These are phyloP conservation scores for Pleurotus eryngii DNA, from an alignment of 768 basidiomycete genomes.

Conservation along the genomic window DNA sequence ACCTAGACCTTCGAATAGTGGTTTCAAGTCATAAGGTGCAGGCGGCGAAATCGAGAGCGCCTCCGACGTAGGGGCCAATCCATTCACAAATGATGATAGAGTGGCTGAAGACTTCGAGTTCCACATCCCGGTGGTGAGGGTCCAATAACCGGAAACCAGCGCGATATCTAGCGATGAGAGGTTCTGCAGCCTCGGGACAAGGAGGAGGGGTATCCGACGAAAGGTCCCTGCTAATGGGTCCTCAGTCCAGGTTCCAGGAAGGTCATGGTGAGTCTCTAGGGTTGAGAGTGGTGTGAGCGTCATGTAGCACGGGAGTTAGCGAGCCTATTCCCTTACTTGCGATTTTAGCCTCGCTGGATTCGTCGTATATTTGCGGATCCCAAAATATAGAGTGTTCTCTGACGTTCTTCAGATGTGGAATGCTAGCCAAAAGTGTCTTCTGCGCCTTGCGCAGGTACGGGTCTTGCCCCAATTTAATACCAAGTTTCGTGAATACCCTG, in stretches of 20 bases:
- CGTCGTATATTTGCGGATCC: neutral
- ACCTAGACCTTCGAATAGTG: neutral
- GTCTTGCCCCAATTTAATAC: neutral
- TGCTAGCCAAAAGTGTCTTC: neutral
- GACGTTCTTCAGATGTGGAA: conserved; percentile 2
- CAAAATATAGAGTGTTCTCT: neutral
- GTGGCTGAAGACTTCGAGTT: neutral
- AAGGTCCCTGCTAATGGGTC: neutral
- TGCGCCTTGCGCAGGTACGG: neutral
- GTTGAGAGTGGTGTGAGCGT: neutral
- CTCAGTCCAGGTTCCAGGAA: neutral
- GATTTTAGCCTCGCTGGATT: neutral
- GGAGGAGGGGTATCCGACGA: neutral
- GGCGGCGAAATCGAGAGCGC: neutral
- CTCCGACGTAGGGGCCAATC: neutral
- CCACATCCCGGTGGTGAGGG: neutral
- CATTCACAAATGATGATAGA: neutral
- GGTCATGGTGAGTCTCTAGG: neutral
- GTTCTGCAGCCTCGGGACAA: neutral
- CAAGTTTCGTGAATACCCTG: neutral
- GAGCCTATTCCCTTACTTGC: neutral
- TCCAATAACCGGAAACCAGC: neutral
- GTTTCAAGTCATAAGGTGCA: neutral
- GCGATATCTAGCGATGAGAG: neutral
- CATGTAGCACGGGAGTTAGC: neutral